Conservation (phyloP, 1,284 basidiomycete species). For the Fomitopsis palustris region DNA sequence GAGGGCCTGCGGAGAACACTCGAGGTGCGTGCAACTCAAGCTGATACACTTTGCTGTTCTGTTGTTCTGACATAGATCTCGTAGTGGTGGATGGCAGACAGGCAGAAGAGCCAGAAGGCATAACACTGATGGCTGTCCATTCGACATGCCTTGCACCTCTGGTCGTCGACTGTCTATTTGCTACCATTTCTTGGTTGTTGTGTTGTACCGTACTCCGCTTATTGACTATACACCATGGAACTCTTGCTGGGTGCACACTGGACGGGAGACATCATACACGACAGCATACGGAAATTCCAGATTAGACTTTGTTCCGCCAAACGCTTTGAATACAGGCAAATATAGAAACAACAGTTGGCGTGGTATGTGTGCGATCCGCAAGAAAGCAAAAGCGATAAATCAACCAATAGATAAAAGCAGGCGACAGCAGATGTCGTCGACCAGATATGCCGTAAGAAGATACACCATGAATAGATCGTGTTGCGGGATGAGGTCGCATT, state of each 20-base stretch:
- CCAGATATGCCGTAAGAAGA: neutral
- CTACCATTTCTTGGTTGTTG: neutral
- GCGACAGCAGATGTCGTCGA: neutral
- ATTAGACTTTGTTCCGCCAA: neutral
- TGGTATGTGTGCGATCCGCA: neutral
- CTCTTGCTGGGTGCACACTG: neutral
- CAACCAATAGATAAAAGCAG: neutral
- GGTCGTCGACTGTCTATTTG: neutral
- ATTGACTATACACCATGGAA: neutral
- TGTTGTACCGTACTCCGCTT: neutral
- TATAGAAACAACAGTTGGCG: neutral
- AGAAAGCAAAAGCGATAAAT: neutral
- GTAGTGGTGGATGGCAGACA: slow-evolving; percentile 22
- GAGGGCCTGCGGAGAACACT: slow-evolving; percentile 85
- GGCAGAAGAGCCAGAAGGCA: slow-evolving; percentile 18
- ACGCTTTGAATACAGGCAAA: neutral
- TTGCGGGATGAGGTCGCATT: neutral
- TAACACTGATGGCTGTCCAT: slow-evolving; percentile 4
- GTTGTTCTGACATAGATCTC: neutral
- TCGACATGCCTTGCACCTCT: neutral
- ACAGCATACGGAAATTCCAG: neutral
- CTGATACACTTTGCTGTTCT: neutral
- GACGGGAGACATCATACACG: neutral
- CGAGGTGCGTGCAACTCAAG: slow-evolving; percentile 43
- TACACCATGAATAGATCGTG: neutral